Evolutionary conservation across 345 rosid genomes (phyloP).

Genomic region (Syzygium grande): DNA sequence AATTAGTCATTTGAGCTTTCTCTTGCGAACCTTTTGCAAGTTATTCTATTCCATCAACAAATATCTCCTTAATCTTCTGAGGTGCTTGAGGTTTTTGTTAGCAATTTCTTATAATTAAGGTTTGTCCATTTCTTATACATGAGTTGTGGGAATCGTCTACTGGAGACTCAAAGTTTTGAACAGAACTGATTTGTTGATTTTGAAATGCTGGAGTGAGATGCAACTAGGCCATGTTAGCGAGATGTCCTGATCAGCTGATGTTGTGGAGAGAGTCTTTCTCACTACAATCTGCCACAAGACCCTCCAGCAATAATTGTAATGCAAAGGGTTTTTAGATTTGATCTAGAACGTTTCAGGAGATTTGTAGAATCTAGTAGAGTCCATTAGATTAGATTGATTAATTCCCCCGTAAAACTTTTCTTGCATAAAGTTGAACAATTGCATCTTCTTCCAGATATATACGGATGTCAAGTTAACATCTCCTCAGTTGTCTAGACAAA

Average conservation of each 20-base stretch:
- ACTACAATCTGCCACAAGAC: background rate
- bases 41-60: background rate
- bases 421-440: background rate
- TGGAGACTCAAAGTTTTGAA: background rate
- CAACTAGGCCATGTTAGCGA: background rate
- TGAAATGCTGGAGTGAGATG: background rate
- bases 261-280: background rate
- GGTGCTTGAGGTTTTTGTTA: background rate
- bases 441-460: conserved; percentile 44
- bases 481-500: conserved; percentile 88
- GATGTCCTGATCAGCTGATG: background rate
- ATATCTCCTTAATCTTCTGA: background rate
- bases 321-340: background rate
- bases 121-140: background rate
- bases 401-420: background rate
- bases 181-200: background rate
- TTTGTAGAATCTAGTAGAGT: background rate
- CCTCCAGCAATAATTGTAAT: background rate
- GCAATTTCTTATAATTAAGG: background rate
- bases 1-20: background rate
- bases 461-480: conserved; percentile 82
- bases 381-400: background rate
- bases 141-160: background rate
- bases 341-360: background rate
- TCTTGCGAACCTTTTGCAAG: background rate